A percentile compares a stretch with the other conserved stretches of the same genome.
These are phyloP conservation scores for Sugiyamaella americana DNA, from an alignment of 805 yeast species.

Conservation along the genomic window DNA sequence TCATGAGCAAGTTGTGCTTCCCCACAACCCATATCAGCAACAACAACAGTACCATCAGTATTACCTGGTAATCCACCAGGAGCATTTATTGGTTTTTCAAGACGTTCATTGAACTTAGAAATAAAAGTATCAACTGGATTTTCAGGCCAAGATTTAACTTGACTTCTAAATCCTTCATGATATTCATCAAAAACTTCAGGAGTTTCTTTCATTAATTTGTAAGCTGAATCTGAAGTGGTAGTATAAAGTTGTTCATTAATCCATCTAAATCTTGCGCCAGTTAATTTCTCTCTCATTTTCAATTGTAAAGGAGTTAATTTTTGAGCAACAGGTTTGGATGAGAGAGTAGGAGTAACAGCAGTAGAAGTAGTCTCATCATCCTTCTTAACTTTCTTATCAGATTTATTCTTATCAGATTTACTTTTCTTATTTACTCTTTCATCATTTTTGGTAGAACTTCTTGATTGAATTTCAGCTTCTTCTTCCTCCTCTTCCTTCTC, in stretches of 20 bases:
- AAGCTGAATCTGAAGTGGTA: conserved; percentile 68
- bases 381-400: background rate
- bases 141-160: conserved; percentile 97
- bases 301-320: conserved; percentile 48
- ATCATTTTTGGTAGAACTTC: background rate
- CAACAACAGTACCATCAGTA: conserved; percentile 51
- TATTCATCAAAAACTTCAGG: conserved; percentile 91
- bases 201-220: conserved; percentile 64
- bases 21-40: conserved; percentile 99
- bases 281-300: conserved; percentile 89
- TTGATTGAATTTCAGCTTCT: conserved; percentile 1
- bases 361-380: background rate
- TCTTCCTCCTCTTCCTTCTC: conserved; percentile 2
- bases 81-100: conserved; percentile 67
- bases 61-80: conserved; percentile 87
- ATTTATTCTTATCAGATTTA: conserved; percentile 4
- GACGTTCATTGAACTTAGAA: conserved; percentile 48
- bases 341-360: background rate
- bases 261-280: conserved; percentile 97
- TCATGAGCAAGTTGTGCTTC: conserved; percentile 84
- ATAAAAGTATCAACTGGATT: conserved; percentile 94
- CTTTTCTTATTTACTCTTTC: background rate
- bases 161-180: conserved; percentile 91
- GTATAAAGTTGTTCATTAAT: conserved; percentile 97
- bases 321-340: background rate